A percentile compares a stretch with the other conserved stretches of the same genome.
Conservation (phyloP, 371 early-diverging fungal genomes). For the Paraphysoderma sedebokerense region DNA sequence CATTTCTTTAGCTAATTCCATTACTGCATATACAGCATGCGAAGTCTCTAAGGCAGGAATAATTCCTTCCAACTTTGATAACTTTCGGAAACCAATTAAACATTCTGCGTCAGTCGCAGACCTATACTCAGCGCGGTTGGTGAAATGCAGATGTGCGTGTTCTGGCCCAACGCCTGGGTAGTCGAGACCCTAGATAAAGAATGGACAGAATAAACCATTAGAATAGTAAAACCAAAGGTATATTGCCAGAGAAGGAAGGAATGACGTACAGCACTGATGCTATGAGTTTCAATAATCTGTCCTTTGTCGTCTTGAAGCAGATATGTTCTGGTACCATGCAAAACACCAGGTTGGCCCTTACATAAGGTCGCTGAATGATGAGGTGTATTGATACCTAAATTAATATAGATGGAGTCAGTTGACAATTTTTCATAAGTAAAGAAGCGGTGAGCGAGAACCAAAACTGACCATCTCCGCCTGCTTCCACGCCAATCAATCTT, state of each 20-base stretch:
- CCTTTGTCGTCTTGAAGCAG: conserved; percentile 83
- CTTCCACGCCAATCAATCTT: conserved; percentile 81
- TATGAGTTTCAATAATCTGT: conserved; percentile 88
- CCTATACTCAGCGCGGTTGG: conserved; percentile 67
- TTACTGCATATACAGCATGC: conserved; percentile 76
- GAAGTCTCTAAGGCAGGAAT: conserved; percentile 80
- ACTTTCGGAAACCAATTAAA: conserved; percentile 65
- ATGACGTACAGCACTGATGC: conserved; percentile 87
- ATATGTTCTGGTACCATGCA: conserved; percentile 90
- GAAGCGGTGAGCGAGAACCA: conserved; percentile 1
- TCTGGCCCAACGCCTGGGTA: conserved; percentile 97
- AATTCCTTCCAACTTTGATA: conserved; percentile 70
- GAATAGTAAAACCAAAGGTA: background rate
- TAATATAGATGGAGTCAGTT: background rate
- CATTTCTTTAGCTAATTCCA: conserved; percentile 58
- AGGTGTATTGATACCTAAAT: conserved; percentile 53
- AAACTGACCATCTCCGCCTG: conserved; percentile 61
- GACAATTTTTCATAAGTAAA: background rate
- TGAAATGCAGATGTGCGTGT: conserved; percentile 78
- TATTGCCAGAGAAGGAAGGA: conserved; percentile 3
- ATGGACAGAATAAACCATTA: background rate
- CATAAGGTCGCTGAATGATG: conserved; percentile 80
- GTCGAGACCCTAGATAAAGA: conserved; percentile 65
- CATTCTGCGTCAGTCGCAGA: conserved; percentile 74
- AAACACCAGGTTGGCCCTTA: conserved; percentile 76